phyloP scores from a whole-genome alignment of 768 basidiomycete species.

The Cyclocybe cylindracea region DNA sequence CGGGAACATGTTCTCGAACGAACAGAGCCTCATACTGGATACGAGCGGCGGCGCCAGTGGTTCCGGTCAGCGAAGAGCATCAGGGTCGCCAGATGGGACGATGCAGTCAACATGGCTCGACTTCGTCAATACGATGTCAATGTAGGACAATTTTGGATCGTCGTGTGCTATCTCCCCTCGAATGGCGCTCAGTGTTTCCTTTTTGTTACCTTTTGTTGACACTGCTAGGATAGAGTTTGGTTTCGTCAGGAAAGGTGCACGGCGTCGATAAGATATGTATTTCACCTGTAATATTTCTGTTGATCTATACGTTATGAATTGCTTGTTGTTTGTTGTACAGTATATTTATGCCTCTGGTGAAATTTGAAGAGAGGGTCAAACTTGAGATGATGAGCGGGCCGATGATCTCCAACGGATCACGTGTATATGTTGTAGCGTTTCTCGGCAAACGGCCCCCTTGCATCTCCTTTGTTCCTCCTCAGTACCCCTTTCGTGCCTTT shows the following conservation, averaged over 20 bases:
- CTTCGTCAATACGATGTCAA: conserved; percentile 50
- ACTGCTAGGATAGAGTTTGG: too few species aligned
- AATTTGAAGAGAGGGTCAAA: background rate
- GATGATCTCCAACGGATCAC: background rate
- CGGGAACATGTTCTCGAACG: conserved; percentile 14
- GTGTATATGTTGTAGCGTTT: background rate
- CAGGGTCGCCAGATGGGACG: conserved; percentile 62
- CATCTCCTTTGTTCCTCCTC: conserved; percentile 1
- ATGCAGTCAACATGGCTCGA: conserved; percentile 68
- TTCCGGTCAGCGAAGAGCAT: conserved; percentile 34
- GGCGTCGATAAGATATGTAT: too few species aligned
- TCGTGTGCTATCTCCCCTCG: background rate
- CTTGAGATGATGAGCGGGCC: too few species aligned
- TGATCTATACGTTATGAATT: too few species aligned
- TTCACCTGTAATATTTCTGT: too few species aligned
- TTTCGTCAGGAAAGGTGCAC: too few species aligned
- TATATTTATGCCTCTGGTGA: background rate
- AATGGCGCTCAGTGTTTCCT: background rate
- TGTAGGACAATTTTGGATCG: conserved; percentile 17
- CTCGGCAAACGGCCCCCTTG: conserved; percentile 5
- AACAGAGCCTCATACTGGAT: conserved; percentile 32
- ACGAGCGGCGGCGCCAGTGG: conserved; percentile 33
- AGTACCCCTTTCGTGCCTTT: background rate
- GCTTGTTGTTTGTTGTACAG: too few species aligned
- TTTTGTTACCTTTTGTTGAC: background rate